These are phyloP conservation scores for Pseudisothecium myosuroides DNA, from an alignment of 225 moss, liverwort and hornwort genomes.

Conservation along the genomic window DNA sequence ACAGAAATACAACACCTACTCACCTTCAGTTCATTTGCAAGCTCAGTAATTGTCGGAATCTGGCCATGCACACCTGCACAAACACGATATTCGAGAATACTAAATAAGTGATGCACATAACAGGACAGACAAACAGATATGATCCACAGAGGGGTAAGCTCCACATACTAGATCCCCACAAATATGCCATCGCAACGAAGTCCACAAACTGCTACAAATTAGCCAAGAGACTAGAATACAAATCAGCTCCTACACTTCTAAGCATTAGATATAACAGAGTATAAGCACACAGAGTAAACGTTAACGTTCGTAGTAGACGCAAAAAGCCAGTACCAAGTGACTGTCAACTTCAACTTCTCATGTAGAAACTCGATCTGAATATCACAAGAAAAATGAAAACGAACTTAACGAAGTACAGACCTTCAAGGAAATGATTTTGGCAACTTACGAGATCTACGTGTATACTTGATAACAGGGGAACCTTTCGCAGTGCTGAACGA, in stretches of 20 bases:
- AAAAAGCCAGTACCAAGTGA: not conserved
- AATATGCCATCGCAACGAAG: not conserved
- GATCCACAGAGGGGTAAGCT: not conserved
- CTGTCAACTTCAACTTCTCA: not conserved
- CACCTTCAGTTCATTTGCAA: slow-evolving; percentile 11
- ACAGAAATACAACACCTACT: not conserved
- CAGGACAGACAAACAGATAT: not conserved
- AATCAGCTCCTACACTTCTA: not conserved
- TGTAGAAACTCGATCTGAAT: not conserved
- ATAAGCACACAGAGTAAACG: not conserved
- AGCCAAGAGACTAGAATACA: not conserved
- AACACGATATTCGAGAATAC: not conserved
- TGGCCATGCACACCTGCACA: slow-evolving; percentile 15
- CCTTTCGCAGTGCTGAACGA: not conserved
- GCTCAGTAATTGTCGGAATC: not conserved
- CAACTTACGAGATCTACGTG: slow-evolving; percentile 7
- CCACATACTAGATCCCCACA: not conserved
- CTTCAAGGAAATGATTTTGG: not conserved
- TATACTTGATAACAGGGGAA: not conserved
- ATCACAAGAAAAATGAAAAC: not conserved
- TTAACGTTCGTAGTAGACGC: not conserved
- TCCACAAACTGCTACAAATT: not conserved
- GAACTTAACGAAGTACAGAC: not conserved
- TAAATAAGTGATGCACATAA: not conserved
- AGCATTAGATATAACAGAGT: not conserved